Base-by-base conservation (phyloP, 306 rosid species). In the Fragaria vesca region DNA sequence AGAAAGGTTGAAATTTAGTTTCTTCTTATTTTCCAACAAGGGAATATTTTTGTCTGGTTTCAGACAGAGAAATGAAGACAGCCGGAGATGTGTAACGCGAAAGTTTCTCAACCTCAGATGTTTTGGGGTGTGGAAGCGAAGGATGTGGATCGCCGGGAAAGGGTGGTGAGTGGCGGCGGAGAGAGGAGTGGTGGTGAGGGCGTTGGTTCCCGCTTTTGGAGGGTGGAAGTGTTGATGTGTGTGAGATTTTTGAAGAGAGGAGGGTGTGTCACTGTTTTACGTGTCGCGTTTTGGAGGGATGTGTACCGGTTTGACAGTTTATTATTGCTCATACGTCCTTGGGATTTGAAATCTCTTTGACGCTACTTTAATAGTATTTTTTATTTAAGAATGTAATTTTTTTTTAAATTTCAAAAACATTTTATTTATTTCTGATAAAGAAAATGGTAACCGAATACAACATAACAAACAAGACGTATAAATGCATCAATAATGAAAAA, bases 231-330 rank as follows among this genome's bases (percentile, higher is more conserved):
- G 74, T 76, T 65, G 70, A 71, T 28, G 66, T 78, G 48, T 72
- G 9, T 18, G 75, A 45, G 82, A 58, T 76, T 85, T 82, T 87
- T 47, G 55, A 68, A 74, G 46, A 50, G 85, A 83, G 17, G 20
- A 17, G 2, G 47, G 13, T 3, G 72, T 30, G 58, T 38, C 75
- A 43, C 17, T 32, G 4, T 20, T 40, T 69, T 85, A 84, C 97
- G 97, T 90, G 98, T 81, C 96, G 12, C 5, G 46, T 0, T 73
- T 43, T 66, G 74, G 71, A 75, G 80, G 89, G 85, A 80, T 58
- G 2, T 71, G 66, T 50, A 77, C 69, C 82, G 89, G 88, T 76
- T 88, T 67, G 46, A 32, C 89, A 78, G 86, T 77, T 76, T 83
- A 78, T 72, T 79, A 17, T 77, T 40, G 60, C 54, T 18, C 32